These are phyloP conservation scores for Periconia sp. DNA, from an alignment of 2,329 filamentous ascomycete genomes.

Conservation along the genomic window DNA sequence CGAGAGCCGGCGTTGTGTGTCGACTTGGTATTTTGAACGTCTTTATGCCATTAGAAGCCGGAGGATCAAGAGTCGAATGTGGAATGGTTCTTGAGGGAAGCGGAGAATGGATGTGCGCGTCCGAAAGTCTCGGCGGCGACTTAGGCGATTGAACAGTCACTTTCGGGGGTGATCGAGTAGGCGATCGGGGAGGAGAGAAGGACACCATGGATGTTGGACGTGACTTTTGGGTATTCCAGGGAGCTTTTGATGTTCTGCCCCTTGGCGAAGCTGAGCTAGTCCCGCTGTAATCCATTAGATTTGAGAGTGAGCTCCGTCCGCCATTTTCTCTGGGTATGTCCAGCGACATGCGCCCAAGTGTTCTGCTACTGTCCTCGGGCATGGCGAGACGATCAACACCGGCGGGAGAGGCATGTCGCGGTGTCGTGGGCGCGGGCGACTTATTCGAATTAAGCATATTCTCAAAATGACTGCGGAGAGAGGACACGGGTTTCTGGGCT, in stretches of 20 bases:
- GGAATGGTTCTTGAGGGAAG: slow-evolving; percentile 34
- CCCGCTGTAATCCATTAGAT: slow-evolving; percentile 45
- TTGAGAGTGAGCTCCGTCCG: slow-evolving; percentile 24
- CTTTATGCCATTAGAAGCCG: slow-evolving; percentile 29
- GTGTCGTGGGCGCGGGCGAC: slow-evolving; percentile 25
- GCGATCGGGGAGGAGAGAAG: slow-evolving; percentile 53
- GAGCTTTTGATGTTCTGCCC: slow-evolving; percentile 39
- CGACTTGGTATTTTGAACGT: slow-evolving; percentile 49
- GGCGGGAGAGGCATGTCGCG: slow-evolving; percentile 41
- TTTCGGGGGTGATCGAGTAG: slow-evolving; percentile 64
- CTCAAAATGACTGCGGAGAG: slow-evolving; percentile 80
- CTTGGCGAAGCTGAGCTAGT: slow-evolving; percentile 40
- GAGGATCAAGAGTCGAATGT: slow-evolving; percentile 33
- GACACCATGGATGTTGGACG: slow-evolving; percentile 58
- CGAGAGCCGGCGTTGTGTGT: slow-evolving; percentile 48
- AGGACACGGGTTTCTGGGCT: slow-evolving; percentile 77
- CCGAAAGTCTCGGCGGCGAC: slow-evolving; percentile 64
- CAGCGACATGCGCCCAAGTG: slow-evolving; percentile 47
- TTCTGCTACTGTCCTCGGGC: slow-evolving; percentile 35
- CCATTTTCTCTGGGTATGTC: slow-evolving; percentile 47
- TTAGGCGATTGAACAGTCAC: slow-evolving; percentile 73
- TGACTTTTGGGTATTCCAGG: slow-evolving; percentile 43
- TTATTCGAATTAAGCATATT: slow-evolving; percentile 64
- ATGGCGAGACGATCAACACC: slow-evolving; percentile 33
- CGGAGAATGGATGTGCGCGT: slow-evolving; percentile 41